Percentiles rank a stretch among this genome's conserved stretches.
Conservation (phyloP, 106 monocot species). For the Ottelia alismoides region DNA sequence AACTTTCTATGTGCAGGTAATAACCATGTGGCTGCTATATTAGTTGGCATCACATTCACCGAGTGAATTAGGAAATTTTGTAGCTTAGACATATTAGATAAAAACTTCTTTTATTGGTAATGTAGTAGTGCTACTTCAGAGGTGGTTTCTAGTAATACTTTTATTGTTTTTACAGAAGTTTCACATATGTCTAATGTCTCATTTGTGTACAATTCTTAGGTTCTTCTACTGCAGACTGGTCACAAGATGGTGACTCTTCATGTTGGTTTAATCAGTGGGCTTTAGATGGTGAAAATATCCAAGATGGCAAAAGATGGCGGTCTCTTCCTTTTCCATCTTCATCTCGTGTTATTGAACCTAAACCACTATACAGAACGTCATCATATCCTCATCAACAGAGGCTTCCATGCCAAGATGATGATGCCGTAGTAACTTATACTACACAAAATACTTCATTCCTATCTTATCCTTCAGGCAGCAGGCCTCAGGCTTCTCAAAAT, state of each 20-base stretch:
- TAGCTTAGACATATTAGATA: no score
- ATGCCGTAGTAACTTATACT: conserved; percentile 24
- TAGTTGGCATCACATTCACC: no score
- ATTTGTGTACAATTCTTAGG: no score
- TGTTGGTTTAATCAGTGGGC: conserved; percentile 18
- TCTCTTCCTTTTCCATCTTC: conserved; percentile 21
- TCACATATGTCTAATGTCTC: no score
- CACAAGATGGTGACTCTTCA: conserved; percentile 21
- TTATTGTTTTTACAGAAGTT: no score
- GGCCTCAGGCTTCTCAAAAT: conserved; percentile 20
- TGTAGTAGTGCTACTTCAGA: no score
- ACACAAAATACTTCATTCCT: conserved; percentile 47
- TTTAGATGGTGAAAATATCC: conserved; percentile 30
- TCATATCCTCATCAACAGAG: conserved; percentile 33
- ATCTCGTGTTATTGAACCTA: conserved; percentile 12
- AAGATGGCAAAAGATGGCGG: conserved; percentile 34
- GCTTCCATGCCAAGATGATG: conserved; percentile 4
- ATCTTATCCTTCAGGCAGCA: conserved; percentile 35
- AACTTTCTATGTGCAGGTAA: no score
- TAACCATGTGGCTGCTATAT: no score
- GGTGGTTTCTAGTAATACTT: no score
- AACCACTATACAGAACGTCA: conserved; percentile 22
- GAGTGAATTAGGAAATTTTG: no score
- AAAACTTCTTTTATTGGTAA: no score
- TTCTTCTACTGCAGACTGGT: conserved; percentile 38